These are phyloP conservation scores for Priceomyces medius DNA, from an alignment of 805 yeast species.

Conservation along the genomic window DNA sequence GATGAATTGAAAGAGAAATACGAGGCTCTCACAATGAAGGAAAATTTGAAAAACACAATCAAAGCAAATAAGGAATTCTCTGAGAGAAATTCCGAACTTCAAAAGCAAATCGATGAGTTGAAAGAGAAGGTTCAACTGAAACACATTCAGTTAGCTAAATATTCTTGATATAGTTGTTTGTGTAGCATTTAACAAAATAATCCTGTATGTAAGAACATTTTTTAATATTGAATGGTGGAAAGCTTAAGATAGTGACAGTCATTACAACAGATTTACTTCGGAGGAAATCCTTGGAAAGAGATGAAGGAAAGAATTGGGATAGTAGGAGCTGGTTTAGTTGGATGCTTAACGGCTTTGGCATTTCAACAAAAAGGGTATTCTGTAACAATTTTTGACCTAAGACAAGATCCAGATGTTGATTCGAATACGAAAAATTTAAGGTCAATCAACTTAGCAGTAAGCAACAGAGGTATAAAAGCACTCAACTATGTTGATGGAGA, in stretches of 20 bases:
- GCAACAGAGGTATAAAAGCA: slow-evolving; percentile 77
- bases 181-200: not conserved
- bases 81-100: slow-evolving; percentile 31
- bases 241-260: not conserved
- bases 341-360: slow-evolving; percentile 81
- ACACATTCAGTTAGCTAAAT: slow-evolving; percentile 21
- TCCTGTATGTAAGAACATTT: not conserved
- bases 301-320: slow-evolving; percentile 42
- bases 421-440: slow-evolving; percentile 43
- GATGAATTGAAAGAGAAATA: slow-evolving; percentile 22
- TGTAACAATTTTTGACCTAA: slow-evolving; percentile 70
- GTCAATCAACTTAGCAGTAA: slow-evolving; percentile 87
- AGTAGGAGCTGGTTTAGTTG: slow-evolving; percentile 91
- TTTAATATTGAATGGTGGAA: not conserved
- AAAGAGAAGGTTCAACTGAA: slow-evolving; percentile 26
- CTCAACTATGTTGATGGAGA: slow-evolving; percentile 58
- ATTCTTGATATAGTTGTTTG: not conserved
- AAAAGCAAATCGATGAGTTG: slow-evolving; percentile 29
- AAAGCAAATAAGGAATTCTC: slow-evolving; percentile 42
- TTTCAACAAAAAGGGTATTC: slow-evolving; percentile 67
- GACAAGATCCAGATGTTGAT: slow-evolving; percentile 60
- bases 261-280: too few relatives aligned
- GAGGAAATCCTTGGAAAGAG: too few relatives aligned
- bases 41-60: slow-evolving; percentile 35
- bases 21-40: slow-evolving; percentile 36